Conservation (phyloP, 2,329 filamentous ascomycete species). For the Arthrobotrys conoides region DNA sequence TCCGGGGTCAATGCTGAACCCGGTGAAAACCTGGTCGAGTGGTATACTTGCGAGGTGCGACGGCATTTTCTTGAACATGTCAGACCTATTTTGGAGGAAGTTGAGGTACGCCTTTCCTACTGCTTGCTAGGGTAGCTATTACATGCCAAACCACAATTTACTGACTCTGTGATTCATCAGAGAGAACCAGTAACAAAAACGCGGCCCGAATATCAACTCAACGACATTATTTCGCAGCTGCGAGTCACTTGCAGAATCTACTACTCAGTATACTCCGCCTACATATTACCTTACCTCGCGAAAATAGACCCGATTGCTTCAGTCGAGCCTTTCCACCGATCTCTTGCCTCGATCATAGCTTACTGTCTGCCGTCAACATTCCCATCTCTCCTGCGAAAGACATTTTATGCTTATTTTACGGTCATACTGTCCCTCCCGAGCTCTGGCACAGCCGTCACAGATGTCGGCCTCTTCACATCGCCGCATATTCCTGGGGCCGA, state of each 20-base stretch:
- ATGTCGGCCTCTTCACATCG: slow-evolving; percentile 57
- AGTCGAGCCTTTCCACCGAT: slow-evolving; percentile 58
- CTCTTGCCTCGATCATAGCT: slow-evolving; percentile 64
- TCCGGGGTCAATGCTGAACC: slow-evolving; percentile 50
- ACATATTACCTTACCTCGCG: slow-evolving; percentile 52
- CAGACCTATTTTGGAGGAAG: slow-evolving; percentile 61
- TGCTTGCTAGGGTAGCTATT: neutral
- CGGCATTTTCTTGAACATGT: slow-evolving; percentile 64
- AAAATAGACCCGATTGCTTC: slow-evolving; percentile 53
- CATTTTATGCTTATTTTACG: slow-evolving; percentile 58
- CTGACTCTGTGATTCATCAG: slow-evolving; percentile 21
- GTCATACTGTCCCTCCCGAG: slow-evolving; percentile 57
- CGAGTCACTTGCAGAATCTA: slow-evolving; percentile 57
- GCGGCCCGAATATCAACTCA: slow-evolving; percentile 53
- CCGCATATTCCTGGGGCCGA: slow-evolving; percentile 56
- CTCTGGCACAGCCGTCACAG: slow-evolving; percentile 35
- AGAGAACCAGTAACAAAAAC: slow-evolving; percentile 34
- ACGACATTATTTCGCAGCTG: slow-evolving; percentile 54
- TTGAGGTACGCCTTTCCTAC: slow-evolving; percentile 28
- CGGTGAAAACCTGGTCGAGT: slow-evolving; percentile 63
- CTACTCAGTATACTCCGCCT: slow-evolving; percentile 54
- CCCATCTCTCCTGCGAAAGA: slow-evolving; percentile 52
- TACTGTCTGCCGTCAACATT: slow-evolving; percentile 62
- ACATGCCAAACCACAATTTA: neutral
- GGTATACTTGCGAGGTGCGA: slow-evolving; percentile 64